phyloP scores from a whole-genome alignment of 345 rosid species.

The Rhizophora apiculata region DNA sequence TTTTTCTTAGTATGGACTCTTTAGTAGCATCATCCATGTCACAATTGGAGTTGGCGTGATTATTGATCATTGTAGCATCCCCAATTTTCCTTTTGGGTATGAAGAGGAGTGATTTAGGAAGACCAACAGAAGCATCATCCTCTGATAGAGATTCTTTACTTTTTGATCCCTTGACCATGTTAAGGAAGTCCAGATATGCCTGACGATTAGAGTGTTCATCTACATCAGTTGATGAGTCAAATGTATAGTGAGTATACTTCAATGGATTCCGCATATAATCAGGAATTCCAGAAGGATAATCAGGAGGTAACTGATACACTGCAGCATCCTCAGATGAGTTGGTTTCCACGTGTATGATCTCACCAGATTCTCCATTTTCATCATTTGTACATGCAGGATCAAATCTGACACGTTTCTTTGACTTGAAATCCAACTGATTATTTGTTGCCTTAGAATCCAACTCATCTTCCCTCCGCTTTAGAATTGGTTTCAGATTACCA shows the following conservation, averaged over 20 bases:
- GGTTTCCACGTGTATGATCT: constrained; percentile 5
- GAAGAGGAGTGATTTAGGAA: constrained; percentile 17
- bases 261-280: constrained; percentile 30
- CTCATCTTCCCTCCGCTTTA: constrained; percentile 63
- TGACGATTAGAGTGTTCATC: constrained; percentile 22
- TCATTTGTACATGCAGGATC: constrained; percentile 21
- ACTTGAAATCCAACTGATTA: constrained; percentile 10
- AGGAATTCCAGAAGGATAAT: constrained; percentile 31
- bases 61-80: constrained; percentile 22
- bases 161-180: constrained; percentile 13
- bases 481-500: constrained; percentile 55
- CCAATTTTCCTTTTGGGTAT: constrained; percentile 30
- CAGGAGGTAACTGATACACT: constrained; percentile 18
- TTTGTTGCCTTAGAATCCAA: constrained; percentile 5
- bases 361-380: constrained; percentile 18
- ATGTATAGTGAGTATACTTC: constrained; percentile 21
- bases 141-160: constrained; percentile 5
- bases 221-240: constrained; percentile 16
- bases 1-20: constrained; percentile 16
- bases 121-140: constrained; percentile 20
- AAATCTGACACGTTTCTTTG: constrained; percentile 25
- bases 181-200: constrained; percentile 25
- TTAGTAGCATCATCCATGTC: constrained; percentile 24
- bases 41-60: constrained; percentile 21
- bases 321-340: constrained; percentile 12